Percentiles rank a stretch among this genome's conserved stretches.
Evolutionary conservation across 495 filamentous ascomycete species (phyloP).

Genomic region (Trichocladium uniseriatum): DNA sequence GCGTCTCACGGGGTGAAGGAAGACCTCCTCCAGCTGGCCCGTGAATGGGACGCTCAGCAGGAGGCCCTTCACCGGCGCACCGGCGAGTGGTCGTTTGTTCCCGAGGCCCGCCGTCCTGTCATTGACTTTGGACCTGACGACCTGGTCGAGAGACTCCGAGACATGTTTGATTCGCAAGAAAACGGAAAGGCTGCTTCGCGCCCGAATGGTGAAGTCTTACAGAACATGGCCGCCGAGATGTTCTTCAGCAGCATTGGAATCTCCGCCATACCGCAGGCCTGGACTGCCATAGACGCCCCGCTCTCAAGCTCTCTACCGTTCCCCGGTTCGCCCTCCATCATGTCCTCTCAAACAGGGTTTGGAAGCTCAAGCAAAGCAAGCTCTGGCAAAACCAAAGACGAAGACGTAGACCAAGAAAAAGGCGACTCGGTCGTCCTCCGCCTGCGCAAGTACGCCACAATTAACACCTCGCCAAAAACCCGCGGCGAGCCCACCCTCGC

Average conservation of each 20-base stretch:
- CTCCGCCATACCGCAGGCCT: slow-evolving; percentile 3
- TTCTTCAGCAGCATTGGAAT: slow-evolving; percentile 20
- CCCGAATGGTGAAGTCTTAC: slow-evolving; percentile 5
- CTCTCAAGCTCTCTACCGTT: slow-evolving; percentile 9
- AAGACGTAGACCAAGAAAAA: background rate
- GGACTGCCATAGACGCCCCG: background rate
- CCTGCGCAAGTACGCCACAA: slow-evolving; percentile 18
- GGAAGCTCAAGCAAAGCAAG: background rate
- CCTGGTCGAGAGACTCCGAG: slow-evolving; percentile 2
- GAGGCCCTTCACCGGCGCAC: slow-evolving; percentile 5
- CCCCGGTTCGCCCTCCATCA: slow-evolving; percentile 15
- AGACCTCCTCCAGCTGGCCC: slow-evolving; percentile 11
- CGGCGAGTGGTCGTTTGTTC: slow-evolving; percentile 4
- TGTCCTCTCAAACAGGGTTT: slow-evolving; percentile 1
- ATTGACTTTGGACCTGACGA: slow-evolving; percentile 13
- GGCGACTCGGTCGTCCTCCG: slow-evolving; percentile 12
- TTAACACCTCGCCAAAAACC: slow-evolving; percentile 2
- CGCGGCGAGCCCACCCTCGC: slow-evolving; percentile 8
- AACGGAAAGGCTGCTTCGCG: background rate
- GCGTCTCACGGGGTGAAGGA: background rate
- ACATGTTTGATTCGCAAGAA: slow-evolving; percentile 4
- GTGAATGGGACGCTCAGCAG: slow-evolving; percentile 13
- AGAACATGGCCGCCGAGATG: slow-evolving; percentile 18
- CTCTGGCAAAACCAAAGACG: background rate
- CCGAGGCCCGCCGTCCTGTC: slow-evolving; percentile 8